These are phyloP conservation scores for Gonium pectorale DNA, from an alignment of 139 green algal species.

Conservation along the genomic window DNA sequence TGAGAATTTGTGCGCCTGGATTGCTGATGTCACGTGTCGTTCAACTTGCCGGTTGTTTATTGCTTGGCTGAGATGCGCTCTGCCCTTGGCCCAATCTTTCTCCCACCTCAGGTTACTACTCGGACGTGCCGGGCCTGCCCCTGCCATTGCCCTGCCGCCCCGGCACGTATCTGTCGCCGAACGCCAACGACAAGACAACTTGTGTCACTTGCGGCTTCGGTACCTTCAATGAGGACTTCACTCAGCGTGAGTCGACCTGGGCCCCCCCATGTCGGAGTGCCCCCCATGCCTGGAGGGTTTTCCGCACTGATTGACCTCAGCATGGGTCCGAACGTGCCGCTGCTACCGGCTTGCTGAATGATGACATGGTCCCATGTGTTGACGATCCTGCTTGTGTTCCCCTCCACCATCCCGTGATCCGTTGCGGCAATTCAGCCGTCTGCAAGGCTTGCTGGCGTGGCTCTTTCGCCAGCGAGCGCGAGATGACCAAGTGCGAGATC, in stretches of 20 bases:
- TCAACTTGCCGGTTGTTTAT: background rate
- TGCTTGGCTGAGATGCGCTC: too few relatives aligned
- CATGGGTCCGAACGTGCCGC: too few relatives aligned
- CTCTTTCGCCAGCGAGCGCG: background rate
- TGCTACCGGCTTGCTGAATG: too few relatives aligned
- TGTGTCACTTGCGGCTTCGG: slow-evolving; percentile 11
- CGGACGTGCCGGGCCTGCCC: background rate
- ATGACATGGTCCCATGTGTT: too few relatives aligned
- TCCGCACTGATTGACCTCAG: too few relatives aligned
- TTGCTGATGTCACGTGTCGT: background rate
- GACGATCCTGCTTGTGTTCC: background rate
- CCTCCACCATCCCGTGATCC: background rate
- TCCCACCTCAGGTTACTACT: slow-evolving; percentile 32
- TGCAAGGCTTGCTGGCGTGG: slow-evolving; percentile 40
- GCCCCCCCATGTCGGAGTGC: too few relatives aligned
- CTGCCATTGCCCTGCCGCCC: slow-evolving; percentile 29
- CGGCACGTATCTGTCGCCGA: background rate
- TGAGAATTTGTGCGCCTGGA: too few relatives aligned
- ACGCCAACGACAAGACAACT: background rate
- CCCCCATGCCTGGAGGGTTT: too few relatives aligned
- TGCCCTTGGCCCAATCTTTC: too few relatives aligned
- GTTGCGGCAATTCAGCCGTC: slow-evolving; percentile 1
- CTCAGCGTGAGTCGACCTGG: slow-evolving; percentile 1
- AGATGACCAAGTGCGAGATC: slow-evolving; percentile 1
- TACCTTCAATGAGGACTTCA: slow-evolving; percentile 31